phyloP scores from a whole-genome alignment of 306 rosid genomes.

The Rosa chinensis region DNA sequence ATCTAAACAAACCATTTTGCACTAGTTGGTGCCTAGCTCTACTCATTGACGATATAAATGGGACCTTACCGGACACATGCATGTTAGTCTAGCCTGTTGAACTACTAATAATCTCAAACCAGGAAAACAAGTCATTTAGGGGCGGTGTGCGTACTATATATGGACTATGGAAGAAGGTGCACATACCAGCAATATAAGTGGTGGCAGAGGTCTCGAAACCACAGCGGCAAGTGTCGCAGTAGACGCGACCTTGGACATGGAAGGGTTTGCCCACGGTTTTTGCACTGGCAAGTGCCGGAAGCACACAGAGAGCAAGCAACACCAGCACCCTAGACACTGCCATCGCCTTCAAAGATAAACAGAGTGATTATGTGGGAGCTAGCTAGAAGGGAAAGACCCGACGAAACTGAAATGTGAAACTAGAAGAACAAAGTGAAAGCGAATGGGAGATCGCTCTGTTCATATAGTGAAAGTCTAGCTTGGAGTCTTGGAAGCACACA shows the following conservation, averaged over 20 bases:
- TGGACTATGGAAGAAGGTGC: neutral
- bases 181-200: constrained; percentile 40
- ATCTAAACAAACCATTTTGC: no score
- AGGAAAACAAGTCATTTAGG: no score
- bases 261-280: constrained; percentile 25
- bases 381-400: neutral
- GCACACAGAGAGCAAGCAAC: constrained; percentile 36
- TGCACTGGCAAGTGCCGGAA: constrained; percentile 25
- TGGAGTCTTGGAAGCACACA: neutral
- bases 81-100: neutral
- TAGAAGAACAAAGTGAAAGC: neutral
- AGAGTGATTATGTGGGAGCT: neutral
- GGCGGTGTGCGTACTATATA: no score
- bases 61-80: neutral
- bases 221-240: constrained; percentile 78
- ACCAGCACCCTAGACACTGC: constrained; percentile 20
- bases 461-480: constrained; percentile 10
- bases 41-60: no score
- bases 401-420: neutral
- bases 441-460: neutral
- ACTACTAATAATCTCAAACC: neutral
- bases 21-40: no score
- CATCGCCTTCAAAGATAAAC: neutral
- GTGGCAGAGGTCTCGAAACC: constrained; percentile 76
- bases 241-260: constrained; percentile 47